Percentiles rank a stretch among this genome's conserved stretches.
Evolutionary conservation across 176 grass and related monocot genomes (phyloP).

Genomic region (Oryza meridionalis): DNA sequence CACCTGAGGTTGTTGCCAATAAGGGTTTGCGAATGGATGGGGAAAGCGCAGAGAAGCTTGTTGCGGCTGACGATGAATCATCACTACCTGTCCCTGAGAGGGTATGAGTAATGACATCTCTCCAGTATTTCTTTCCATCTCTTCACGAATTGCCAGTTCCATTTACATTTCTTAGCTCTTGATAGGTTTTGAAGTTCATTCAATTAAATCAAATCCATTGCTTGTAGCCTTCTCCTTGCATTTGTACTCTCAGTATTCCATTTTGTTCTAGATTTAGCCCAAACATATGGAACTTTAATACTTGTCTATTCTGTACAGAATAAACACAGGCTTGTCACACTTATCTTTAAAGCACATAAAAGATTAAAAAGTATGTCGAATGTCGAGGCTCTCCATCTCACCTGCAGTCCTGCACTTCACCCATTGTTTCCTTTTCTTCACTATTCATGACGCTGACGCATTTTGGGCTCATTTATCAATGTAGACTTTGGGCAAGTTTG

Average conservation of each 20-base stretch:
- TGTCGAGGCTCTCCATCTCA: background rate
- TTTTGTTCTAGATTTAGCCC: background rate
- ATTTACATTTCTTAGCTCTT: constrained; percentile 20
- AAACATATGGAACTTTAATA: background rate
- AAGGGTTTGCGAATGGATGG: constrained; percentile 75
- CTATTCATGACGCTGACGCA: background rate
- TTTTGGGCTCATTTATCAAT: background rate
- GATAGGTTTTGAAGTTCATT: constrained; percentile 19
- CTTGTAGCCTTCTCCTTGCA: background rate
- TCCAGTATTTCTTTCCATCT: constrained; percentile 15
- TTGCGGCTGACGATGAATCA: constrained; percentile 70
- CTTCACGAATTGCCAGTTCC: constrained; percentile 12
- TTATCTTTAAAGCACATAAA: constrained; percentile 5
- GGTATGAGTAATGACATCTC: constrained; percentile 44
- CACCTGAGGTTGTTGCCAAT: constrained; percentile 33
- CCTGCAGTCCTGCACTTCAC: background rate
- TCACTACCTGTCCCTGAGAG: constrained; percentile 70
- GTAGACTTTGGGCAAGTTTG: background rate
- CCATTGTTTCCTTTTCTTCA: background rate
- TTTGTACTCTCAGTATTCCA: background rate
- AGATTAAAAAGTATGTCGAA: background rate
- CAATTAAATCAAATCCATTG: background rate
- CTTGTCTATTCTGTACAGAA: background rate
- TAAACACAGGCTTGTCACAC: background rate
- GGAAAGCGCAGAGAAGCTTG: constrained; percentile 72